Conservation (phyloP, 768 basidiomycete species). For the Gloeopeniophorella convolvens region DNA sequence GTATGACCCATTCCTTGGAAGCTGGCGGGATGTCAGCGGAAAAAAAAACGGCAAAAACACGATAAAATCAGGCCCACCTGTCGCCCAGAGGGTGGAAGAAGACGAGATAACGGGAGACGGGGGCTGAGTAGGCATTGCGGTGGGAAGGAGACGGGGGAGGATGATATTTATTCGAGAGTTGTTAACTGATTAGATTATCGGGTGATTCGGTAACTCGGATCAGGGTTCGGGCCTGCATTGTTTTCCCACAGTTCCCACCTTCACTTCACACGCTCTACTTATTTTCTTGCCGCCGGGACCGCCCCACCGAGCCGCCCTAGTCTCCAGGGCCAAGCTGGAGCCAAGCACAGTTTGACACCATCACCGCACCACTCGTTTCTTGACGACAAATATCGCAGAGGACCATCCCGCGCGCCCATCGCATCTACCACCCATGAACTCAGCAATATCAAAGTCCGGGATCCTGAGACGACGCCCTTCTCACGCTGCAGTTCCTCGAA, state of each 20-base stretch:
- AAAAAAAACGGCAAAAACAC: slow-evolving; percentile 29
- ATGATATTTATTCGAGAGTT: slow-evolving; percentile 6
- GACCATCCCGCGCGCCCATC: no score
- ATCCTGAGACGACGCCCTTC: no score
- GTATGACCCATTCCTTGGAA: slow-evolving; percentile 87
- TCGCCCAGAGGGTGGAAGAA: slow-evolving; percentile 66
- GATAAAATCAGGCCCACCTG: no score
- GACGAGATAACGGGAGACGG: slow-evolving; percentile 30
- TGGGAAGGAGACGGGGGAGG: slow-evolving; percentile 1
- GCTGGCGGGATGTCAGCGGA: slow-evolving; percentile 36
- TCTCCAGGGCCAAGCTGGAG: neutral
- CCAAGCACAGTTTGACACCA: neutral
- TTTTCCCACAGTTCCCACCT: slow-evolving; percentile 7
- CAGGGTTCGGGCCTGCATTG: neutral
- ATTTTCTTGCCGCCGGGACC: neutral
- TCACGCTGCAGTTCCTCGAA: neutral
- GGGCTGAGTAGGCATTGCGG: slow-evolving; percentile 21
- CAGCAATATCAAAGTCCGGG: neutral
- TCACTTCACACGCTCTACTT: neutral
- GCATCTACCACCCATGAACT: no score
- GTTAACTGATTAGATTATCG: slow-evolving; percentile 50
- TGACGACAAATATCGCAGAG: no score
- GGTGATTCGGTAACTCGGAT: slow-evolving; percentile 2
- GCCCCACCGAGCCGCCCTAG: neutral
- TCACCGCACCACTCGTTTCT: neutral